These are phyloP conservation scores for Claviceps purpurea DNA, from an alignment of 2,329 filamentous ascomycete species.

Conservation along the genomic window DNA sequence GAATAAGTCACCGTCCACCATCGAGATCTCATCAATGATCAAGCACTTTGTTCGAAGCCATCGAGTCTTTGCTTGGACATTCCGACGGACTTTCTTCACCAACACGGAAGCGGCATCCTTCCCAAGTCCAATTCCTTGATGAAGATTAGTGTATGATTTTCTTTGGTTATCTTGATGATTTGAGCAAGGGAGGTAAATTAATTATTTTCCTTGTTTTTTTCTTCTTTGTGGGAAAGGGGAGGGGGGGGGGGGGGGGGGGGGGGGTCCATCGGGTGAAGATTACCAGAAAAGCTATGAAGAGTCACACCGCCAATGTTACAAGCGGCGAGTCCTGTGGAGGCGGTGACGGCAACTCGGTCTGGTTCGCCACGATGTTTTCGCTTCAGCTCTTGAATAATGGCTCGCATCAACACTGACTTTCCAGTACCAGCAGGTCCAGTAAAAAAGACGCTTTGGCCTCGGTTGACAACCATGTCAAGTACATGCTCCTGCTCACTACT, in stretches of 20 bases:
- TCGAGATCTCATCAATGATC: constrained; percentile 90
- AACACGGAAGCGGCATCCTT: constrained; percentile 73
- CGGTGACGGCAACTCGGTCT: constrained; percentile 82
- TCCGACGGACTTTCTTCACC: constrained; percentile 81
- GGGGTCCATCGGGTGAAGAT: neutral
- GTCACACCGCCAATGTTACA: constrained; percentile 96
- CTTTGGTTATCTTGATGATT: neutral
- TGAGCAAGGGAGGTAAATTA: neutral
- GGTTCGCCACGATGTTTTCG: constrained; percentile 63
- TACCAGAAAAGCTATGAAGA: constrained; percentile 82
- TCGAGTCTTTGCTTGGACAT: constrained; percentile 73
- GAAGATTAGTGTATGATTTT: neutral
- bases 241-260: neutral
- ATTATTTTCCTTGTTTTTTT: neutral
- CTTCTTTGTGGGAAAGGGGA: neutral
- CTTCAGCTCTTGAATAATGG: constrained; percentile 73
- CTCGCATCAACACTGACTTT: constrained; percentile 88
- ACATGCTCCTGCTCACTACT: constrained; percentile 81
- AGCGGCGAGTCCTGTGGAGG: constrained; percentile 87
- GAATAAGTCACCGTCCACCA: constrained; percentile 95
- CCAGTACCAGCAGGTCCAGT: constrained; percentile 93
- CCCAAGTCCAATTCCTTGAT: constrained; percentile 62
- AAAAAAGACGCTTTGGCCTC: constrained; percentile 87
- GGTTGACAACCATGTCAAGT: constrained; percentile 65
- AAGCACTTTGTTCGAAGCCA: constrained; percentile 84